Percentiles rank a stretch among this genome's conserved stretches.
Evolutionary conservation across 2,329 filamentous ascomycete species (phyloP).

Genomic region (Microsporum audouinii): DNA sequence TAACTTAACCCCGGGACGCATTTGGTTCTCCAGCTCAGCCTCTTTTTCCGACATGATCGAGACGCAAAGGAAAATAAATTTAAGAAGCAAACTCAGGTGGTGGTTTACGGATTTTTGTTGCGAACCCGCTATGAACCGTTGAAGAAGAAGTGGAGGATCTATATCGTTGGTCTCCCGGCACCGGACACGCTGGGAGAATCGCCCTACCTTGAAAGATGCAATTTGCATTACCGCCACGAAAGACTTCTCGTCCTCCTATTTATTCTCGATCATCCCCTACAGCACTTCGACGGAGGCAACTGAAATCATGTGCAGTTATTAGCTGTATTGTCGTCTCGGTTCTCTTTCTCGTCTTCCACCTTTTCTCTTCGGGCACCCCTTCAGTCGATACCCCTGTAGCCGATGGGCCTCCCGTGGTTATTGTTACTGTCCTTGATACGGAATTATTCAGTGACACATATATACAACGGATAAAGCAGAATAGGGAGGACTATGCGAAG

Average conservation of each 20-base stretch:
- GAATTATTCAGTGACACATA: conserved; percentile 54
- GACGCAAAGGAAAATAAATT: not conserved
- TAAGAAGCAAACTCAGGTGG: not conserved
- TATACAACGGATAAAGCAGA: conserved; percentile 62
- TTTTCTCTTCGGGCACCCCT: conserved; percentile 24
- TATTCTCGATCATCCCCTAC: conserved; percentile 45
- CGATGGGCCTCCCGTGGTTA: conserved; percentile 46
- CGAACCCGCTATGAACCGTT: conserved; percentile 6
- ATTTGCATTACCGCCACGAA: conserved; percentile 78
- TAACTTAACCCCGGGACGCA: not conserved
- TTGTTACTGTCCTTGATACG: conserved; percentile 76
- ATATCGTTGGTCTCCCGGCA: not conserved
- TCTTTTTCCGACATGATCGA: not conserved
- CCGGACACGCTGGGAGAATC: not conserved
- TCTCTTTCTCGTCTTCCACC: conserved; percentile 48
- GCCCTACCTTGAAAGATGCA: conserved; percentile 50
- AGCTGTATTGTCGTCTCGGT: conserved; percentile 46
- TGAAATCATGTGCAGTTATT: conserved; percentile 48
- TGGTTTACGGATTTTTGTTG: not conserved
- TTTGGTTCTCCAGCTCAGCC: not conserved
- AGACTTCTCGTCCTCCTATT: conserved; percentile 63
- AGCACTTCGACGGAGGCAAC: conserved; percentile 47
- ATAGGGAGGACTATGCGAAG: conserved; percentile 72
- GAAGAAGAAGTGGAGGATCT: conserved; percentile 2
- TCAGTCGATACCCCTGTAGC: conserved; percentile 25